Evolutionary conservation across 768 basidiomycete species (phyloP).

Genomic region (Suillus americanus): DNA sequence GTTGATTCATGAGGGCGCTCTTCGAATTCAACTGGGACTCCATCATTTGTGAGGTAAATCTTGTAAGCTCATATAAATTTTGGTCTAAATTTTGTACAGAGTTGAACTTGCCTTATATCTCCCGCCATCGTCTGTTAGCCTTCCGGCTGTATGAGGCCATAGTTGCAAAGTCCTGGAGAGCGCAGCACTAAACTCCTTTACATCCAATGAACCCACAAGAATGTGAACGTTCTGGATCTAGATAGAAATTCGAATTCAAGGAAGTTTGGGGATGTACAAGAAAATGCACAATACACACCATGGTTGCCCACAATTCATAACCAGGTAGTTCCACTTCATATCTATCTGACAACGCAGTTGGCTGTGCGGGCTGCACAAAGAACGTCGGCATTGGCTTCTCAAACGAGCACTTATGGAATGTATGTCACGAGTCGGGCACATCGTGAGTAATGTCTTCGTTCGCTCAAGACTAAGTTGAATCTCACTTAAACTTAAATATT

Average conservation of each 20-base stretch:
- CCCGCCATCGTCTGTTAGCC: conserved; percentile 11
- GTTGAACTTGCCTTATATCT: conserved; percentile 18
- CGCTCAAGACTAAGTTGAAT: not conserved
- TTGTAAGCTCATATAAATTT: conserved; percentile 6
- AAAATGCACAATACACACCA: conserved; percentile 11
- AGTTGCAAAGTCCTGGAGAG: conserved; percentile 23
- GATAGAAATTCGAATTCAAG: no score
- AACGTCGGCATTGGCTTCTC: not conserved
- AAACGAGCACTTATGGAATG: not conserved
- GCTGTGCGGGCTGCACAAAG: conserved; percentile 18
- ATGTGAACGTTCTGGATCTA: conserved; percentile 19
- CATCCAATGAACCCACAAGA: conserved; percentile 15
- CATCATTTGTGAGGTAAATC: conserved; percentile 23
- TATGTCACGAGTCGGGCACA: not conserved
- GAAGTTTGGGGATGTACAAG: not conserved
- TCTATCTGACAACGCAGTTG: conserved; percentile 12
- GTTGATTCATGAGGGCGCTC: conserved; percentile 7
- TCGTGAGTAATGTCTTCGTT: not conserved
- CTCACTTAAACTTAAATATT: not conserved
- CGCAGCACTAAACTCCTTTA: conserved; percentile 19
- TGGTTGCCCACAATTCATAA: conserved; percentile 20
- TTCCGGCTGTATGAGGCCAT: conserved; percentile 27
- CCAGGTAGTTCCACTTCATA: conserved; percentile 19
- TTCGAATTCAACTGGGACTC: conserved; percentile 16
- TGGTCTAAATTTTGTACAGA: not conserved